Evolutionary conservation across 1,284 basidiomycete genomes (phyloP).

Genomic region (Puccinia hordei): DNA sequence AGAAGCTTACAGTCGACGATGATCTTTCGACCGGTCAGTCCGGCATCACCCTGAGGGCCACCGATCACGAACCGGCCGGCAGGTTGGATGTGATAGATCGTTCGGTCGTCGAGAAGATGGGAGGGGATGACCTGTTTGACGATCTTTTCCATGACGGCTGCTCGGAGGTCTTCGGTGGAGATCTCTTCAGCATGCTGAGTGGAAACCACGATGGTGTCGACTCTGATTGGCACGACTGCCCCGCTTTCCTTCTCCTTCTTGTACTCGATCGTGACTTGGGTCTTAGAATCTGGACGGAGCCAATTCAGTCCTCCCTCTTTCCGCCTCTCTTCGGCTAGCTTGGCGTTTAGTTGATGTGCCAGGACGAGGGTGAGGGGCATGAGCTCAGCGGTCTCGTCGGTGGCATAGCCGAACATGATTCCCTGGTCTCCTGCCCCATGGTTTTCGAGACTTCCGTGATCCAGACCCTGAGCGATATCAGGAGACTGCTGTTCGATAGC

Average conservation of each 20-base stretch:
- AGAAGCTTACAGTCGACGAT: conserved; percentile 66
- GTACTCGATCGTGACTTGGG: conserved; percentile 99
- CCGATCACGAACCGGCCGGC: conserved; percentile 99
- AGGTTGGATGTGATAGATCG: conserved; percentile 98
- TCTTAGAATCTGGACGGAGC: conserved; percentile 98
- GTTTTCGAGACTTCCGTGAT: conserved; percentile 91
- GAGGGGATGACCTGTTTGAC: conserved; percentile 93
- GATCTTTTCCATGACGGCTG: conserved; percentile 88
- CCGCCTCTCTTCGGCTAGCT: conserved; percentile 83
- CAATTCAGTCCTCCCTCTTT: conserved; percentile 81
- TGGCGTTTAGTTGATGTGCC: conserved; percentile 96
- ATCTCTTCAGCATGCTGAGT: conserved; percentile 98
- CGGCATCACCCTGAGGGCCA: conserved; percentile 99
- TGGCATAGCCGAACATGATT: conserved; percentile 99
- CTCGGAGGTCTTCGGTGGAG: conserved; percentile 86
- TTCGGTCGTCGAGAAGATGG: conserved; percentile 84
- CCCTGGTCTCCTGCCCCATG: conserved; percentile 99
- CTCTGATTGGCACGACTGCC: conserved; percentile 89
- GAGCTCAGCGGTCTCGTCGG: conserved; percentile 94
- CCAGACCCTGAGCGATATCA: conserved; percentile 98
- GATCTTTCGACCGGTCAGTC: conserved; percentile 98
- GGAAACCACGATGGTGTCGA: conserved; percentile 97
- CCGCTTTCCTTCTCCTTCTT: conserved; percentile 74
- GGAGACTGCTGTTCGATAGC: conserved; percentile 99
- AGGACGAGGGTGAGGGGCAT: conserved; percentile 98